Conservation (phyloP, 768 basidiomycete species). For the Lactarius indigo region DNA sequence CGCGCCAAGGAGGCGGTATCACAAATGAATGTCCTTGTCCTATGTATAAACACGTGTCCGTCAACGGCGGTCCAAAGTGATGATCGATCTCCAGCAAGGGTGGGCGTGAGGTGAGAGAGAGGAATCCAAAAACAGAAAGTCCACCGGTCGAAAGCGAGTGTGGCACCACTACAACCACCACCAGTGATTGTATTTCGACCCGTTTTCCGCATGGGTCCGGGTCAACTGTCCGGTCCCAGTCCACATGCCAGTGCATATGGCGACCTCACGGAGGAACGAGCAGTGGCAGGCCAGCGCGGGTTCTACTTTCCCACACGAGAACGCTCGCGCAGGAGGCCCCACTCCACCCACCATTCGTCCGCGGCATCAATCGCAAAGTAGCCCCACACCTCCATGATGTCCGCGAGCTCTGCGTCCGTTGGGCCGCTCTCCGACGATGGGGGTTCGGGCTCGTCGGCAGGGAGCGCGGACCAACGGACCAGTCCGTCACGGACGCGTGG, state of each 20-base stretch:
- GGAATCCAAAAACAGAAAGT: neutral
- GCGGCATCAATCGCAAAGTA: conserved; percentile 23
- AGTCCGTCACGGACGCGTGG: conserved; percentile 10
- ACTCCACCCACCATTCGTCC: conserved; percentile 26
- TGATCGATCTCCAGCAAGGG: neutral
- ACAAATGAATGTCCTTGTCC: neutral
- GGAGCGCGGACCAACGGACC: conserved; percentile 11
- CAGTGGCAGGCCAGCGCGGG: too few relatives aligned
- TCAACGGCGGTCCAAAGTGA: neutral
- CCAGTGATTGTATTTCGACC: neutral
- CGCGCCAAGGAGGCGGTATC: neutral
- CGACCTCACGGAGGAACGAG: neutral
- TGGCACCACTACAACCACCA: neutral
- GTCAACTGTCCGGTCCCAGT: neutral
- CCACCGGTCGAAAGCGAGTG: neutral
- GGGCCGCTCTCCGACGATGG: conserved; percentile 1
- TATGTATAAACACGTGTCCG: neutral
- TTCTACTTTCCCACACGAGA: neutral
- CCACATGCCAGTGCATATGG: neutral
- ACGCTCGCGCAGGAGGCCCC: conserved; percentile 22
- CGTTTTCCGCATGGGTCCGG: neutral
- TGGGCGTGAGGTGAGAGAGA: neutral
- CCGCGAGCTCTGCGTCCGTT: conserved; percentile 18
- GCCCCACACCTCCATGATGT: conserved; percentile 19
- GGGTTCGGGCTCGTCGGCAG: neutral